A percentile compares a stretch with the other conserved stretches of the same genome.
Conservation (phyloP, 257 asterid genomes). For the Echites panduratus region DNA sequence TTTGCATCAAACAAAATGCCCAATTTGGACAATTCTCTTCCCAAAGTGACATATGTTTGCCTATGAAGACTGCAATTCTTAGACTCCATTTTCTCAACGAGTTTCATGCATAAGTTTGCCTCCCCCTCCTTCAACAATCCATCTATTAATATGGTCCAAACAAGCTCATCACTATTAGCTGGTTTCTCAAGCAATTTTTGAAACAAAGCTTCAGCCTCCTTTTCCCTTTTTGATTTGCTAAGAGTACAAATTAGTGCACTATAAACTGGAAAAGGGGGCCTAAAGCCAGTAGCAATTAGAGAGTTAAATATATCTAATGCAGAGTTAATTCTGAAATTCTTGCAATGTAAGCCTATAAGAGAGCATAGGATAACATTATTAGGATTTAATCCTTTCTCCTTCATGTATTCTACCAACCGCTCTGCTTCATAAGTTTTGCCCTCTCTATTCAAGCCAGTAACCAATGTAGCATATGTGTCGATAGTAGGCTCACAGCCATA, state of each 20-base stretch:
- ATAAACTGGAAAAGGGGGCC: constrained; percentile 51
- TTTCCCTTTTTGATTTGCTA: constrained; percentile 35
- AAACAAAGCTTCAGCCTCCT: constrained; percentile 68
- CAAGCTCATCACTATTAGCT: constrained; percentile 80
- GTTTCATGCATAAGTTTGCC: constrained; percentile 48
- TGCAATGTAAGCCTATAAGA: constrained; percentile 64
- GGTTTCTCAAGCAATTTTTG: constrained; percentile 53
- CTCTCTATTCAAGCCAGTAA: constrained; percentile 54
- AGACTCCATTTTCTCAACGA: constrained; percentile 59
- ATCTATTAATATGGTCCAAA: constrained; percentile 84
- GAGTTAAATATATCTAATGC: constrained; percentile 53
- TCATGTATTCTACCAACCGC: constrained; percentile 54
- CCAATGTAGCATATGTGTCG: constrained; percentile 48
- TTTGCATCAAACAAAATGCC: constrained; percentile 15
- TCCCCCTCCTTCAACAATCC: constrained; percentile 67
- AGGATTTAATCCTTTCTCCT: constrained; percentile 65
- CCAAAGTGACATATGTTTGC: constrained; percentile 49
- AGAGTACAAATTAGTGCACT: constrained; percentile 48
- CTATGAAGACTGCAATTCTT: constrained; percentile 46
- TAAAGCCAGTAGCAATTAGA: constrained; percentile 37
- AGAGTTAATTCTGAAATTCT: constrained; percentile 46
- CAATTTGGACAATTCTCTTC: constrained; percentile 49
- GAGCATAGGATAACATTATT: constrained; percentile 56
- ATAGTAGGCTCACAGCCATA: constrained; percentile 54
- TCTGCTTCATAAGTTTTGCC: constrained; percentile 72